Base-by-base conservation (phyloP, 768 basidiomycete genomes). In the Glaciozyma martinii region DNA sequence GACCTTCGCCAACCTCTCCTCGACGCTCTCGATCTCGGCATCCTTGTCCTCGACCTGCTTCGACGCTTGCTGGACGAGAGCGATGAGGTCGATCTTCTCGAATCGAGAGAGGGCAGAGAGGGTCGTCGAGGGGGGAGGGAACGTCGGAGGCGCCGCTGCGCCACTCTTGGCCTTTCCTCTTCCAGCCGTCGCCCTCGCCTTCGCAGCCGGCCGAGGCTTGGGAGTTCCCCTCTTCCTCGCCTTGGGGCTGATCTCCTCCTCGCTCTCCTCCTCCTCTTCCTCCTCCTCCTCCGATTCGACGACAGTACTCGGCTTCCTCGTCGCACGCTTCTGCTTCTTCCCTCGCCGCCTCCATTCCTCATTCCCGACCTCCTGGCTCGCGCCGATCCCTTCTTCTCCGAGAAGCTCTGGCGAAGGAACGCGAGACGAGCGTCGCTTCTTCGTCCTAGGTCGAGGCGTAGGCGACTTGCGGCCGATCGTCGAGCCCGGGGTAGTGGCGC, bases 301-400 rank as follows among this genome's bases (percentile, higher is more conserved):
- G 97, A 98, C 82, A 85, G 81, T 73, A 98, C 97, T 84, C 98
- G 98, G 77, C n/a, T n/a, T n/a, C n/a, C n/a, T n/a, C n/a, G n/a
- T n/a, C 93, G 94, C 9, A 92, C 86, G 71, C 87, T 91, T 56
- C 86, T 91, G 67, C 93, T 98, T 76, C 89, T 95, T 65, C 37
- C 98, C 94, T 64, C 88, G 93, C 56, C 95, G 94, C 3, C 97
- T 94, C 0, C 94, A 99, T 77, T 92, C 98, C 71, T 90, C 98
- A 68, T 84, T 98, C 42, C 95, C 94, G 8, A 82, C 98, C 12
- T 98, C 93, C 32, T 94, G 50, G 30, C 50, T 52, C n/a, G 23
- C 27, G 50, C 12, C 1, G 12, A 15, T 3, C 5, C 18, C 27
- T 19, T 52, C 27, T 25, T 52, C 50, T 25, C 19, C 27, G 50